phyloP scores from a whole-genome alignment of 805 yeast species.

The Schwanniomyces polymorphus region DNA sequence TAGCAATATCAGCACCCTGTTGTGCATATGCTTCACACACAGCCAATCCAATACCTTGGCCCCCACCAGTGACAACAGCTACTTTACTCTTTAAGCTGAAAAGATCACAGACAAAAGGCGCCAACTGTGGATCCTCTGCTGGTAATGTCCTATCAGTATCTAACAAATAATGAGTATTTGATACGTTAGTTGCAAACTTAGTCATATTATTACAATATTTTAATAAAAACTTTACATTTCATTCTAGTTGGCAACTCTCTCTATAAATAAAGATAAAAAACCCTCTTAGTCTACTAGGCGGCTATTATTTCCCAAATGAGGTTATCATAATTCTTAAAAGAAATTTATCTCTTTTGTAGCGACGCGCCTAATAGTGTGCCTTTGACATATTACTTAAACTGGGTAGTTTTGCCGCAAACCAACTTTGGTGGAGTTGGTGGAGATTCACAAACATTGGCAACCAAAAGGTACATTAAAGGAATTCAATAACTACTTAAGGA shows the following conservation, averaged over 20 bases:
- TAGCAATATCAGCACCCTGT: constrained; percentile 78
- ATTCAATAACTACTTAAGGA: no score
- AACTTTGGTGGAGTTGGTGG: no score
- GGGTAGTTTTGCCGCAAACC: not conserved
- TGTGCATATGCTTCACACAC: constrained; percentile 82
- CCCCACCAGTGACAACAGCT: constrained; percentile 81
- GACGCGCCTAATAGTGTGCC: no score
- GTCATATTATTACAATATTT: no score
- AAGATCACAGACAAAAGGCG: constrained; percentile 57
- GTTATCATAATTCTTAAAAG: not conserved
- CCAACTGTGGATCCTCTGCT: not conserved
- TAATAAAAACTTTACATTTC: no score
- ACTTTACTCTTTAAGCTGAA: constrained; percentile 81
- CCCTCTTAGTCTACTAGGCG: no score
- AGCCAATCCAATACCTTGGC: constrained; percentile 81
- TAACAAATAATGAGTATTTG: constrained; percentile 1
- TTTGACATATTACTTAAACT: no score
- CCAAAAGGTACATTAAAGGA: no score
- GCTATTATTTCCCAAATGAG: not conserved
- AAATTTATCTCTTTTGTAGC: not conserved
- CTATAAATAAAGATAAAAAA: no score
- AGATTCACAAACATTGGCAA: no score
- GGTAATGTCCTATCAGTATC: not conserved
- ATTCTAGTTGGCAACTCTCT: no score
- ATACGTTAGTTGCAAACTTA: constrained; percentile 1